Conservation (phyloP, 164 flowering plant species). For the Magnolia kwangsiensis region DNA sequence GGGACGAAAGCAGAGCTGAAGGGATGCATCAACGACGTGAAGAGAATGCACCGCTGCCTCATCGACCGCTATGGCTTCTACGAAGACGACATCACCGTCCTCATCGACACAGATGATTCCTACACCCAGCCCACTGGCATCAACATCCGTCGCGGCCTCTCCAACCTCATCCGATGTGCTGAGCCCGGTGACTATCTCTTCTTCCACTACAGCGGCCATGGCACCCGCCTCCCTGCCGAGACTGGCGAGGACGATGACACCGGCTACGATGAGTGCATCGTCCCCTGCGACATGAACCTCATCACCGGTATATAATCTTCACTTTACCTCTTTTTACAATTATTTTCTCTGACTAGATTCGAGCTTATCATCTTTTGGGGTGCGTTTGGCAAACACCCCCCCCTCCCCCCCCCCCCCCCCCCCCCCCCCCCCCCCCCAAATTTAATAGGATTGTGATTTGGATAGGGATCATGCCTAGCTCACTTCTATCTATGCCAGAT, state of each 20-base stretch:
- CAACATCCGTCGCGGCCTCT: conserved; percentile 62
- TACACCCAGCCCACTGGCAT: conserved; percentile 81
- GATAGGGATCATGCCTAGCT: too few species aligned
- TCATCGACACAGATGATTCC: conserved; percentile 80
- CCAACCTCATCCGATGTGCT: conserved; percentile 47
- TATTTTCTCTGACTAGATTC: background rate
- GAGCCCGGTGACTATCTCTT: conserved; percentile 68
- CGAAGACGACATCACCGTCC: conserved; percentile 60
- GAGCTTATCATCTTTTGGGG: background rate
- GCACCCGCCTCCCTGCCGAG: conserved; percentile 95
- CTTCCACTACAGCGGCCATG: conserved; percentile 95
- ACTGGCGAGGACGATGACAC: conserved; percentile 94
- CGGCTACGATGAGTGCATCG: conserved; percentile 95
- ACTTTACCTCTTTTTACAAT: background rate
- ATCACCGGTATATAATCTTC: conserved; percentile 55
- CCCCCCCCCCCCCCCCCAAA: too few species aligned
- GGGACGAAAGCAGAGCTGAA: conserved; percentile 89
- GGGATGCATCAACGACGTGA: conserved; percentile 93
- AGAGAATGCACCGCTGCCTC: conserved; percentile 51
- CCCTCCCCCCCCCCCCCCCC: too few species aligned
- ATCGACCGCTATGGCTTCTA: conserved; percentile 66
- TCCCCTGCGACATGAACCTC: conserved; percentile 94
- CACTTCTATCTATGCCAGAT: too few species aligned
- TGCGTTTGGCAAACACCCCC: too few species aligned
- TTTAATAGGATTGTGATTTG: too few species aligned